phyloP scores from a whole-genome alignment of 345 rosid species.

The Acer saccharum region DNA sequence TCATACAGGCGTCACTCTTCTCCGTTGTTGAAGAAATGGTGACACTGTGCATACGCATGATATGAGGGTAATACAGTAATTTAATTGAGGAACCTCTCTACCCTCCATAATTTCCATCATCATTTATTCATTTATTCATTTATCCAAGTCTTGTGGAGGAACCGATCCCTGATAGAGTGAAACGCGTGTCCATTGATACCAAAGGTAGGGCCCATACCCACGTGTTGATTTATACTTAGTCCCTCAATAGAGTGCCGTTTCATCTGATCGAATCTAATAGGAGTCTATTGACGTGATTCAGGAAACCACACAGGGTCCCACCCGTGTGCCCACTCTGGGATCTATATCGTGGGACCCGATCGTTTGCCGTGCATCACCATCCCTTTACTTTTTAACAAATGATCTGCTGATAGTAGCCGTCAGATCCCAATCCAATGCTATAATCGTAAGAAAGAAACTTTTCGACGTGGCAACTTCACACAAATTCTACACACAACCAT shows the following conservation, averaged over 20 bases:
- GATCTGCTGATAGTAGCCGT: conserved; percentile 14
- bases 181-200: neutral
- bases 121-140: neutral
- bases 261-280: neutral
- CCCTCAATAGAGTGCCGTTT: neutral
- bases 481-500: neutral
- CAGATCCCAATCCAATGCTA: neutral
- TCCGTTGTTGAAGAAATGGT: neutral
- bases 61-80: neutral
- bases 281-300: neutral
- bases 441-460: neutral
- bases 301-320: neutral
- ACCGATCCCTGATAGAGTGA: neutral
- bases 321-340: neutral
- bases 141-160: conserved; percentile 4
- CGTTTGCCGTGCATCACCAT: conserved; percentile 23
- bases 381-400: neutral
- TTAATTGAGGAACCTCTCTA: neutral
- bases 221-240: neutral
- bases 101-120: neutral
- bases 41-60: neutral
- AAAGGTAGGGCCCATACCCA: neutral
- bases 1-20: neutral
- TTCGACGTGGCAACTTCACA: conserved; percentile 19
- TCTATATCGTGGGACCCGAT: conserved; percentile 4